phyloP scores from a whole-genome alignment of 139 green algal genomes.

The Chlorella sorokiniana region DNA sequence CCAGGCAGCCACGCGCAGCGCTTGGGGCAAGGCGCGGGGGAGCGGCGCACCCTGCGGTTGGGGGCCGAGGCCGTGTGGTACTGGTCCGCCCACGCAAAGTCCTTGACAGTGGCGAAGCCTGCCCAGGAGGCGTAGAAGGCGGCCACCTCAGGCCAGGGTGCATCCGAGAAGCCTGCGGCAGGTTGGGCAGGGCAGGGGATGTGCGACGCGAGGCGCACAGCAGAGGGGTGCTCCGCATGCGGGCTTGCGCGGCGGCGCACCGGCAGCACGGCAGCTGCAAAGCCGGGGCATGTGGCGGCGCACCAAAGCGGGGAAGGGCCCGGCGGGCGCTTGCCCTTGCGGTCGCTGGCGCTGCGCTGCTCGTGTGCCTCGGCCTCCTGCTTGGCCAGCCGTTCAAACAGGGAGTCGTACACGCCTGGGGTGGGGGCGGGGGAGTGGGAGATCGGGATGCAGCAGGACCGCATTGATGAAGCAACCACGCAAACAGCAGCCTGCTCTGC shows the following conservation, averaged over 20 bases:
- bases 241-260: neutral
- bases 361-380: constrained; percentile 64
- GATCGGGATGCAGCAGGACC: too few species aligned
- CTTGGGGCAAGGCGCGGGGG: neutral
- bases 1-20: too few species aligned
- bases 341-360: neutral
- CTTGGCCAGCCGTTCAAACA: constrained; percentile 80
- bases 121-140: constrained; percentile 90
- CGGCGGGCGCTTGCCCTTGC: neutral
- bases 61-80: constrained; percentile 85
- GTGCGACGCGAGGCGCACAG: neutral
- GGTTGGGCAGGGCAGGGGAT: neutral
- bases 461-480: too few species aligned
- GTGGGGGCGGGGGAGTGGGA: neutral
- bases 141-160: constrained; percentile 59
- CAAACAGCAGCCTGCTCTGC: too few species aligned
- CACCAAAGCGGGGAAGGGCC: constrained; percentile 42
- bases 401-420: constrained; percentile 71
- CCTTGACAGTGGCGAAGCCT: constrained; percentile 77
- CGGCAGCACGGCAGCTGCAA: neutral
- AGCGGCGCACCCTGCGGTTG: constrained; percentile 69
- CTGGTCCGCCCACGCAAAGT: constrained; percentile 88
- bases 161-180: constrained; percentile 36
- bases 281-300: neutral
- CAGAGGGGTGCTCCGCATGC: neutral